Percentiles rank a stretch among this genome's conserved stretches.
Evolutionary conservation across 257 asterid genomes (phyloP).

Genomic region (Capsicum chinense): DNA sequence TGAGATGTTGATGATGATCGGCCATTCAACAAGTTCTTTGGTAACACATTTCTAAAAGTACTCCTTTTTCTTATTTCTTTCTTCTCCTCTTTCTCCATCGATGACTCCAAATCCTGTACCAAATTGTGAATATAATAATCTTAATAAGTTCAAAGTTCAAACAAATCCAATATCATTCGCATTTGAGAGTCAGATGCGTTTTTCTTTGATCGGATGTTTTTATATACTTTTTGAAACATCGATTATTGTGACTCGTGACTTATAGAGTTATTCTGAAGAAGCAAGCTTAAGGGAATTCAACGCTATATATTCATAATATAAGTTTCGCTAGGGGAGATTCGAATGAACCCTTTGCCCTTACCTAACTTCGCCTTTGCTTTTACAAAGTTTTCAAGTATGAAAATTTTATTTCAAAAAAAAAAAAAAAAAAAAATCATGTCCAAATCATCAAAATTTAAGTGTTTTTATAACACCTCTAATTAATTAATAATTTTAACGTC

Average conservation of each 20-base stretch:
- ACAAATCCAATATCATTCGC: not conserved
- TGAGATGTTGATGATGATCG: slow-evolving; percentile 34
- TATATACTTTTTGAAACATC: not conserved
- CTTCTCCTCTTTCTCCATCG: slow-evolving; percentile 29
- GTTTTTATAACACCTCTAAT: not conserved
- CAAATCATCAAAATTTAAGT: no score
- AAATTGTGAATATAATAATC: not conserved
- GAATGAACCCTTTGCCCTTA: no score
- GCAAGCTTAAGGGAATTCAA: no score
- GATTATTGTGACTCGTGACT: not conserved
- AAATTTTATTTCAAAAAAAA: no score
- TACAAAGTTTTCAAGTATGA: no score
- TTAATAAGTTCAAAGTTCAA: not conserved
- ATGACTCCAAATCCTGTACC: slow-evolving; percentile 8
- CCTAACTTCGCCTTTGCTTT: no score
- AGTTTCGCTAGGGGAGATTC: no score
- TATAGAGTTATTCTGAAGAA: not conserved
- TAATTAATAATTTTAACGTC: not conserved
- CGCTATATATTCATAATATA: no score
- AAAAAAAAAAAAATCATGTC: not conserved
- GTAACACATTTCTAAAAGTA: slow-evolving; percentile 43
- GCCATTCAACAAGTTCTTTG: slow-evolving; percentile 43
- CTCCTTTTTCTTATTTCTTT: slow-evolving; percentile 41
- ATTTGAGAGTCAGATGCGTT: not conserved
- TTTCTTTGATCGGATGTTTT: no score